Evolutionary conservation across 2,329 filamentous ascomycete genomes (phyloP).

Genomic region (Exophiala calicioides): DNA sequence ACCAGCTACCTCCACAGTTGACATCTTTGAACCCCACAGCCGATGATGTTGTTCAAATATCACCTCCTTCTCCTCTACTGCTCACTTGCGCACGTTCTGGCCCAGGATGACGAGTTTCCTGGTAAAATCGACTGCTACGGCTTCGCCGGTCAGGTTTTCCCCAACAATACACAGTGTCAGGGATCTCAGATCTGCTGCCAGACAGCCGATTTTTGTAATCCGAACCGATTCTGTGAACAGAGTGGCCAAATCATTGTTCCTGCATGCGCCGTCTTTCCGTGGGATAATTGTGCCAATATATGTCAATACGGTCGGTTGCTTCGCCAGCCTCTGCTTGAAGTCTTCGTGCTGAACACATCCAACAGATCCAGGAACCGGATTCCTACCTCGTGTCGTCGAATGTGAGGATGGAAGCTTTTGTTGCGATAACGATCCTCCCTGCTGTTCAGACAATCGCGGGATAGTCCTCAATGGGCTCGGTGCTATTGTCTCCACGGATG

Average conservation of each 20-base stretch:
- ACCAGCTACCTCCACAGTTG: too few species aligned
- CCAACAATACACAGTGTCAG: constrained; percentile 2
- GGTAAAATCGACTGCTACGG: constrained; percentile 5
- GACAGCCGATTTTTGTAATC: constrained; percentile 3
- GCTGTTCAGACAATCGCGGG: constrained; percentile 2
- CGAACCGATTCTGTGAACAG: not conserved
- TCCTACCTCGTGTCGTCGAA: constrained; percentile 1
- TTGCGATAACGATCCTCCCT: constrained; percentile 5
- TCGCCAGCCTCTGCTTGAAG: not conserved
- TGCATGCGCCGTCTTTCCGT: not conserved
- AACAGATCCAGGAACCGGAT: constrained; percentile 4
- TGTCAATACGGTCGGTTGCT: constrained; percentile 2
- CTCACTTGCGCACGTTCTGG: not conserved
- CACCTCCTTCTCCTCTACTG: not conserved
- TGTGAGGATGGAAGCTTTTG: constrained; percentile 4
- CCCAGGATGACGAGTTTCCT: not conserved
- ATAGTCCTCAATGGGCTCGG: constrained; percentile 3
- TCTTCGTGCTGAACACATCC: not conserved
- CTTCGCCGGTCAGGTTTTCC: not conserved
- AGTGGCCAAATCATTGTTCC: constrained; percentile 1
- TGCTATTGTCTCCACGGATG: constrained; percentile 1
- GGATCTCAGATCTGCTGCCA: constrained; percentile 4
- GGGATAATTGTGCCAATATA: constrained; percentile 1
- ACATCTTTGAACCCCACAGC: too few species aligned
- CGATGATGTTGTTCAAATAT: too few species aligned